Base-by-base conservation (phyloP, 2,329 filamentous ascomycete species). In the Colletotrichum sp. region DNA sequence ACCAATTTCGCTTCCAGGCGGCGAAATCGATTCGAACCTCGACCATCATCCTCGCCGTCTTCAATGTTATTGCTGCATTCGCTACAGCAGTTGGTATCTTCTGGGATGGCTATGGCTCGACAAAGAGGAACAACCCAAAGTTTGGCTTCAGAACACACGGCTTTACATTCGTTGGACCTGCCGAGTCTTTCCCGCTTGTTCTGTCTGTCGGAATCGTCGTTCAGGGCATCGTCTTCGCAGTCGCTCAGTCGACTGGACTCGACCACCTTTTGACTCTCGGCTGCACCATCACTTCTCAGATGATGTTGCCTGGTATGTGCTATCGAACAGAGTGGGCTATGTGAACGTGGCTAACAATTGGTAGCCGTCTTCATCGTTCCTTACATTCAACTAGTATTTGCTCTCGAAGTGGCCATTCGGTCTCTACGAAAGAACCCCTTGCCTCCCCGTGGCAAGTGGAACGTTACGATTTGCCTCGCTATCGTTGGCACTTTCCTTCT, bases 301-400 rank as follows among this genome's bases (percentile, higher is more conserved):
- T 91, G 39, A 89, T 92, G 88, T 87, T 92, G 78, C 90, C 91
- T 81, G 90, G 92, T 92, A 85, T 72, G 86, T 80, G 12, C 18
- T 21, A 10, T 16, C 32, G 14, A 14, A 14, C n/a, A 21, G 43
- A 13, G n/a, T 13, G 10, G 43, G 12, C n/a, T 61, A 4, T 18
- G 14, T 28, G 6, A 24, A 6, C 8, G 16, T 39, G 66, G 77
- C 84, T 85, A 79, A 84, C 67, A 39, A 3, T 4, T 3, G 30
- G 43, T 72, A 94, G 93, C 91, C 9, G 87, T 94, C 43, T 94
- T 95, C 79, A 87, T 94, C 68, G 89, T 92, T 10, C 93, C 93
- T 30, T 93, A 90, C 77, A 89, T 92, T 36, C 93, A 94, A 78
- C 80, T 94, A 24, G 87, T 93, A 18, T 94, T 95, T 78, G 91